phyloP scores from a whole-genome alignment of 257 asterid genomes.

The Perilla frutescens region DNA sequence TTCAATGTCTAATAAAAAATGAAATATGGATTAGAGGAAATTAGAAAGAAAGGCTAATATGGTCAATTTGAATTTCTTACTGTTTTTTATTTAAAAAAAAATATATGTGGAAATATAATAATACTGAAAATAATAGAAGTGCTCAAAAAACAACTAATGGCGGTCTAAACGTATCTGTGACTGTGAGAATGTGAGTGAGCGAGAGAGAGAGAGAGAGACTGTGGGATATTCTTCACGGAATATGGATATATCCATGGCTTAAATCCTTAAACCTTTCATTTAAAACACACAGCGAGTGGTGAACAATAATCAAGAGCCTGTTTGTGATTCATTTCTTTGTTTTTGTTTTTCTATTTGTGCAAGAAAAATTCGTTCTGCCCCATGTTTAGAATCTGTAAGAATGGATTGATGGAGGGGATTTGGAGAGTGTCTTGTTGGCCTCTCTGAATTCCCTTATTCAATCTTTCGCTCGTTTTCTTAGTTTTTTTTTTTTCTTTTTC shows the following conservation, averaged over 20 bases:
- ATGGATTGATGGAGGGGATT: slow-evolving; percentile 74
- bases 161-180: slow-evolving; percentile 2
- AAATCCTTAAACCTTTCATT: slow-evolving; percentile 30
- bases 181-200: neutral
- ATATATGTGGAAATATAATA: neutral
- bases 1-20: no score
- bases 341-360: neutral
- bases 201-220: slow-evolving; percentile 42
- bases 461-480: neutral
- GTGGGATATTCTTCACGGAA: slow-evolving; percentile 60
- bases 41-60: neutral
- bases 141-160: slow-evolving; percentile 17
- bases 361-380: slow-evolving; percentile 20
- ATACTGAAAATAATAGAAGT: slow-evolving; percentile 7
- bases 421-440: slow-evolving; percentile 81
- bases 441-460: slow-evolving; percentile 70
- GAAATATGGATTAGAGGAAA: neutral
- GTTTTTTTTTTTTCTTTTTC: no score
- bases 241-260: slow-evolving; percentile 31
- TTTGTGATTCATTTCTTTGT: slow-evolving; percentile 5
- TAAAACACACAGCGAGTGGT: slow-evolving; percentile 26
- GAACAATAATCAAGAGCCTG: slow-evolving; percentile 14
- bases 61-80: neutral
- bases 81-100: neutral
- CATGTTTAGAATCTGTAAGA: slow-evolving; percentile 59